These are phyloP conservation scores for Penicillium crustosum DNA, from an alignment of 2,329 filamentous ascomycete species.

Conservation along the genomic window DNA sequence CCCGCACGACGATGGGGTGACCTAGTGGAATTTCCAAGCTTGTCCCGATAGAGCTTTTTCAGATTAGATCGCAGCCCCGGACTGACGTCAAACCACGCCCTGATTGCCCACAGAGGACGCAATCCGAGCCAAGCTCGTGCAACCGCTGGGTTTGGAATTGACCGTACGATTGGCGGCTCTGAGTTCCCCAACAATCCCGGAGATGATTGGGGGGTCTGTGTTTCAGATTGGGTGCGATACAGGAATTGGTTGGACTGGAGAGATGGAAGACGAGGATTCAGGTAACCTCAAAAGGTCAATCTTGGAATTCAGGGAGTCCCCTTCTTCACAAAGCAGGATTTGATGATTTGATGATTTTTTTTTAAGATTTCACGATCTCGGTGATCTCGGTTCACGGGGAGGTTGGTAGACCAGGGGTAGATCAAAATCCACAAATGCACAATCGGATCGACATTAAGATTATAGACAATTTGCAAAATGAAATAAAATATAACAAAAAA, in stretches of 20 bases:
- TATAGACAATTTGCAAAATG: conserved; percentile 8
- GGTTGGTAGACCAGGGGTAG: not conserved
- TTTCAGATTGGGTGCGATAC: conserved; percentile 27
- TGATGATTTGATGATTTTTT: not conserved
- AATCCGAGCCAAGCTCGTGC: conserved; percentile 26
- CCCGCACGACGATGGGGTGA: conserved; percentile 6
- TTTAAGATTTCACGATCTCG: not conserved
- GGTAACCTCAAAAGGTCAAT: conserved; percentile 16
- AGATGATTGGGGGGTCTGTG: conserved; percentile 20
- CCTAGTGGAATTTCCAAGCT: conserved; percentile 7
- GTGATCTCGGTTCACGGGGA: not conserved
- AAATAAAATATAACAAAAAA: conserved; percentile 4
- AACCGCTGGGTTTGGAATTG: conserved; percentile 20
- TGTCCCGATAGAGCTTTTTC: conserved; percentile 2
- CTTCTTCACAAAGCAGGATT: conserved; percentile 6
- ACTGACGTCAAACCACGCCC: conserved; percentile 28
- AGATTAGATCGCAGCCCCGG: conserved; percentile 24
- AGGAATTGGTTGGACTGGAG: conserved; percentile 23
- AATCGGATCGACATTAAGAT: conserved; percentile 10
- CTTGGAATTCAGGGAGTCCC: not conserved
- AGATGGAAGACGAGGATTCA: conserved; percentile 6
- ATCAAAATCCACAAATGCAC: not conserved
- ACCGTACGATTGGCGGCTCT: conserved; percentile 25
- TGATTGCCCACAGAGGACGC: conserved; percentile 18
- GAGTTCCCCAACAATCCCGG: conserved; percentile 16